Percentiles rank a stretch among this genome's conserved stretches.
Conservation (phyloP, 2,329 filamentous ascomycete genomes). For the Colletotrichum higginsianum region DNA sequence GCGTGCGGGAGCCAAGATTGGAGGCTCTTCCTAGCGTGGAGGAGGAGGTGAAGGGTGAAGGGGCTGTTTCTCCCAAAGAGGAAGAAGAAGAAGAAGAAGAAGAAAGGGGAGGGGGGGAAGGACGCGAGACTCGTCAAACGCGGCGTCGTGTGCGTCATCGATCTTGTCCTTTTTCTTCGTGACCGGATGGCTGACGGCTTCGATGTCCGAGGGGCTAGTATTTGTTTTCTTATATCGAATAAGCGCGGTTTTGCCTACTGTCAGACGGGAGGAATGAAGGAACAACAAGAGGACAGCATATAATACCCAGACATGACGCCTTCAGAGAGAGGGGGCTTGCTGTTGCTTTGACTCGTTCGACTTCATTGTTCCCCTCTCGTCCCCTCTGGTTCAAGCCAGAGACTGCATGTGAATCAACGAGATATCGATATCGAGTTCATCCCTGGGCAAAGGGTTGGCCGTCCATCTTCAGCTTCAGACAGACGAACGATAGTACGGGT, state of each 20-base stretch:
- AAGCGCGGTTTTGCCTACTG: neutral
- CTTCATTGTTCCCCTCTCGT: neutral
- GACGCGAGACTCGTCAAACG: neutral
- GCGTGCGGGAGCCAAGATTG: slow-evolving; percentile 39
- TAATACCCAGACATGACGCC: neutral
- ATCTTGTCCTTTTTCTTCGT: neutral
- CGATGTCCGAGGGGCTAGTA: neutral
- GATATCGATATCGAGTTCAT: neutral
- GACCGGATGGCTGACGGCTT: neutral
- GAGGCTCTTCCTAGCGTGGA: slow-evolving; percentile 28
- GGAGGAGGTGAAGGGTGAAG: too few species aligned
- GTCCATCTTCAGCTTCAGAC: neutral
- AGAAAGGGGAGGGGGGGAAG: neutral
- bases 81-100: neutral
- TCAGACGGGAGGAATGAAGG: neutral
- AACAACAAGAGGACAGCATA: neutral
- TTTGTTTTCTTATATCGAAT: slow-evolving; percentile 5
- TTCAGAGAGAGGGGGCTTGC: neutral
- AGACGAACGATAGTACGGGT: neutral
- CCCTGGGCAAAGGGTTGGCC: too few species aligned
- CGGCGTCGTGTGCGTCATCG: slow-evolving; percentile 1
- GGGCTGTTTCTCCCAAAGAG: neutral
- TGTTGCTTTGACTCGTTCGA: neutral
- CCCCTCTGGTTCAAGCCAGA: neutral
- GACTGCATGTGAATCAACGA: too few species aligned